Evolutionary conservation across 139 green algal species (phyloP), one percentile per base, ranked within the genome.

Genomic region (Chlamydomonas schloesseri): DNA sequence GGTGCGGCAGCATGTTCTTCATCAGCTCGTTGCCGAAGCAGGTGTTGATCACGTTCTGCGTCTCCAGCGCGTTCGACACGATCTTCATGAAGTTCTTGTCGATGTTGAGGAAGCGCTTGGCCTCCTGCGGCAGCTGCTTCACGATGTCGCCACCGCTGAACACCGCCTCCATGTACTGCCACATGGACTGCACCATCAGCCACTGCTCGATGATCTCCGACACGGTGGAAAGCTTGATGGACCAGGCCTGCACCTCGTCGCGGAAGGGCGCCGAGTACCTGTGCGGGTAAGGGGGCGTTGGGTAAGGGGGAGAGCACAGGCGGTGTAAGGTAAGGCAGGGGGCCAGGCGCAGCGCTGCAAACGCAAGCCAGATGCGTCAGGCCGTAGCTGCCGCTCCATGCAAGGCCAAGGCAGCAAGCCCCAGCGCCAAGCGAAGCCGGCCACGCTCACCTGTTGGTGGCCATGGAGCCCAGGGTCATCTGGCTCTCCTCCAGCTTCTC

Each of bases 11-110:
- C 93, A 98, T 93, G 76, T 91, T 96, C 88, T 97, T 97, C 93
- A 99, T 94, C 69, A 98, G 88, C 89, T 99, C 97, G 77, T 95
- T 96, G 81, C 89, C 92, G 71, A 93, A 95, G 83, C 90, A 93
- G 2, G 95, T 97, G 79, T 94, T 92, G 60, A 99, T 94, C 47
- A 99, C 94, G 57, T 97, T 98, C 24, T 88, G 76, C 33, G 92
- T 96, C 88, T 99, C 96, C 47, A 93, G 83, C 11, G 97, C 96
- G 77, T 89, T 92, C 4, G 82, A 92, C 46, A 99, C 95, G 62
- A 99, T 96, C 95, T 99, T 98, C 92, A 98, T 98, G 94, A 96
- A 98, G 94, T 95, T 97, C 88, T 98, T 97, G 93, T 99, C 97
- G 78, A 99, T 99, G 93, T 96, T 97, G 81, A 96, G 89, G 91